Conservation (phyloP, 345 rosid genomes). For the Corchorus olitorius region DNA sequence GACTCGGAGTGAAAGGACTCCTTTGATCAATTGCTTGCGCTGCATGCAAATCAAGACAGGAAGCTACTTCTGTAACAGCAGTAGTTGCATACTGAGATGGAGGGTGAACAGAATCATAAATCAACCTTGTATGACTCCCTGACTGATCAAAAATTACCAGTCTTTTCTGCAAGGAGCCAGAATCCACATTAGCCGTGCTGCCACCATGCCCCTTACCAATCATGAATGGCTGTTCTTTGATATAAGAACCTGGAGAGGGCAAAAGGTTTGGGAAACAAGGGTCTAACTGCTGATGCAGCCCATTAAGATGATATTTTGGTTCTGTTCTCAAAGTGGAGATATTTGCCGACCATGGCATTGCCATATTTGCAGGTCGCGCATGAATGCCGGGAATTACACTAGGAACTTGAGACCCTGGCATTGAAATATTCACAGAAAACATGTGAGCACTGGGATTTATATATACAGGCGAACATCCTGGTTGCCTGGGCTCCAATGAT, state of each 20-base stretch:
- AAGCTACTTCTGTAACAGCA: constrained; percentile 24
- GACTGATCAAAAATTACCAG: constrained; percentile 69
- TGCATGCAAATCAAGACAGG: constrained; percentile 28
- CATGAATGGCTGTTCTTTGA: constrained; percentile 35
- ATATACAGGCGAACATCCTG: constrained; percentile 47
- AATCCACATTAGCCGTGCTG: constrained; percentile 31
- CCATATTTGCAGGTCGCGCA: constrained; percentile 38
- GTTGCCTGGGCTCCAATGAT: constrained; percentile 42
- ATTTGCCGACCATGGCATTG: constrained; percentile 35
- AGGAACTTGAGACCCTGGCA: constrained; percentile 38
- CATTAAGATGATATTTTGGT: constrained; percentile 40
- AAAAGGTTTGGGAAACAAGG: constrained; percentile 40
- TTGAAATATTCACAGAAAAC: constrained; percentile 36
- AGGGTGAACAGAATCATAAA: constrained; percentile 42
- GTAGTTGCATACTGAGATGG: constrained; percentile 34
- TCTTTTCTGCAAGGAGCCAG: constrained; percentile 46
- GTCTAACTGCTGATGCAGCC: constrained; percentile 44
- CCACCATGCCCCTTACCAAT: constrained; percentile 28
- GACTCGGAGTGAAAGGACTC: constrained; percentile 31
- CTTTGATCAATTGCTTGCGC: constrained; percentile 29
- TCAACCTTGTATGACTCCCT: constrained; percentile 61
- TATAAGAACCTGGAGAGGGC: constrained; percentile 33
- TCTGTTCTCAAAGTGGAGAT: constrained; percentile 40
- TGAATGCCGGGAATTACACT: constrained; percentile 19
- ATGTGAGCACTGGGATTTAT: constrained; percentile 32